These are phyloP conservation scores for Moesziomyces aphidis DNA, from an alignment of 1,284 basidiomycete genomes.

Conservation along the genomic window DNA sequence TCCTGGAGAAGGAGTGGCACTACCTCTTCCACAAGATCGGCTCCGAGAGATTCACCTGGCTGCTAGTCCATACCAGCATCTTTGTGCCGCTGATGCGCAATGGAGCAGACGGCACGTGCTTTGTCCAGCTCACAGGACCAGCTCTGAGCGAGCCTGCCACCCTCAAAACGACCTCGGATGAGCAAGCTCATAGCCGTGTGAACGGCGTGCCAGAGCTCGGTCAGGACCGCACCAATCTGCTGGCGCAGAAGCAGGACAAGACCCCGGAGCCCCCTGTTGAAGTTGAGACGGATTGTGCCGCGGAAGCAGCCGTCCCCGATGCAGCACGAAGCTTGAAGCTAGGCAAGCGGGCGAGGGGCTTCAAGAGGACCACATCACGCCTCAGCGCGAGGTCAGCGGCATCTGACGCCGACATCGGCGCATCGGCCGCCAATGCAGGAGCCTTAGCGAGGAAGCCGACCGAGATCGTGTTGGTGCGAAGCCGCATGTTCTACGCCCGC, in stretches of 20 bases:
- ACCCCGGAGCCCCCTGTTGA: no score
- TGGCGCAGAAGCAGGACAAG: background rate
- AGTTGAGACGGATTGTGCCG: background rate
- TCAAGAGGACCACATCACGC: constrained; percentile 20
- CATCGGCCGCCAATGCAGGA: background rate
- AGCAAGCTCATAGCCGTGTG: no score
- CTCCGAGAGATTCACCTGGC: constrained; percentile 77
- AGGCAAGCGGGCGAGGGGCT: constrained; percentile 9
- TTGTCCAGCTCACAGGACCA: constrained; percentile 81
- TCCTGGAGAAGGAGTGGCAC: constrained; percentile 76
- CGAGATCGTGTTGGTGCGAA: constrained; percentile 74
- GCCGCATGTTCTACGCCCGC: constrained; percentile 77
- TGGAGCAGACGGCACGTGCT: constrained; percentile 74
- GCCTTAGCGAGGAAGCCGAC: constrained; percentile 58
- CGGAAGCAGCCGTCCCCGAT: background rate
- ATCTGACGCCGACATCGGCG: constrained; percentile 12
- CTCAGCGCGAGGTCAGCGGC: constrained; percentile 13
- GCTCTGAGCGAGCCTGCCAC: constrained; percentile 72
- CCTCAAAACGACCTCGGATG: no score
- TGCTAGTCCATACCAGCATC: constrained; percentile 78
- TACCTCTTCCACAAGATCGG: constrained; percentile 77
- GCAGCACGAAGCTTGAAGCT: background rate
- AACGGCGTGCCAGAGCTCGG: constrained; percentile 44
- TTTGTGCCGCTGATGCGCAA: constrained; percentile 75
- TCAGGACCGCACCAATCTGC: no score